These are phyloP conservation scores for Suhomyces chickasaworum DNA, from an alignment of 1,139 yeast genomes.

Conservation along the genomic window DNA sequence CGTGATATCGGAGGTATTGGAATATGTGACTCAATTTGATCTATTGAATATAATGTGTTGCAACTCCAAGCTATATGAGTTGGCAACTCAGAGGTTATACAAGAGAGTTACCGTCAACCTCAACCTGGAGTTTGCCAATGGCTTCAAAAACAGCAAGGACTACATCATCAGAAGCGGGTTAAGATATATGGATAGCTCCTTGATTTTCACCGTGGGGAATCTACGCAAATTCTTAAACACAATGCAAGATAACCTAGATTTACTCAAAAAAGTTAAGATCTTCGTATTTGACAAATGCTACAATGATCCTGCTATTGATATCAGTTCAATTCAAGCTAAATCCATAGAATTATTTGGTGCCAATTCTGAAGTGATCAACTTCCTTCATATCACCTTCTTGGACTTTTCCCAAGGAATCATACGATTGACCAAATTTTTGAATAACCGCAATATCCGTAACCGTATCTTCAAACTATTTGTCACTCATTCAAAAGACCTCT, in stretches of 20 bases:
- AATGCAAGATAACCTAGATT: slow-evolving; percentile 21
- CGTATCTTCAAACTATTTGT: slow-evolving; percentile 38
- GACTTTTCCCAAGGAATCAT: slow-evolving; percentile 32
- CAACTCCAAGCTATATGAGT: slow-evolving; percentile 25
- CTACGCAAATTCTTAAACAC: slow-evolving; percentile 26
- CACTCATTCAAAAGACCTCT: slow-evolving; percentile 27
- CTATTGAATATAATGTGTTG: slow-evolving; percentile 30
- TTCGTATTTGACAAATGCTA: slow-evolving; percentile 42
- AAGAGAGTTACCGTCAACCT: slow-evolving; percentile 35
- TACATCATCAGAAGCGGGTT: slow-evolving; percentile 37
- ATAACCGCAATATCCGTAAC: slow-evolving; percentile 29
- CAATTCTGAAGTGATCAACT: slow-evolving; percentile 29
- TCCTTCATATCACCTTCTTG: slow-evolving; percentile 38
- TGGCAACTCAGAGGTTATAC: slow-evolving; percentile 33
- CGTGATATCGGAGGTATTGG: slow-evolving; percentile 18
- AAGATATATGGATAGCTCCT: slow-evolving; percentile 34
- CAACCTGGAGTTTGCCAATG: slow-evolving; percentile 32
- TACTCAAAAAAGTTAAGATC: slow-evolving; percentile 30
- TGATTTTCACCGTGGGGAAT: slow-evolving; percentile 26
- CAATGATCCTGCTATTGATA: slow-evolving; percentile 18
- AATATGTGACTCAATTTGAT: slow-evolving; percentile 37
- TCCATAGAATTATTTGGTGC: slow-evolving; percentile 34
- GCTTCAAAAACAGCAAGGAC: slow-evolving; percentile 20
- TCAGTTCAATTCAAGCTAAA: slow-evolving; percentile 25
- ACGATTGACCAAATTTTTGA: slow-evolving; percentile 29